phyloP scores from a whole-genome alignment of 345 rosid genomes.

The Angophora floribunda region DNA sequence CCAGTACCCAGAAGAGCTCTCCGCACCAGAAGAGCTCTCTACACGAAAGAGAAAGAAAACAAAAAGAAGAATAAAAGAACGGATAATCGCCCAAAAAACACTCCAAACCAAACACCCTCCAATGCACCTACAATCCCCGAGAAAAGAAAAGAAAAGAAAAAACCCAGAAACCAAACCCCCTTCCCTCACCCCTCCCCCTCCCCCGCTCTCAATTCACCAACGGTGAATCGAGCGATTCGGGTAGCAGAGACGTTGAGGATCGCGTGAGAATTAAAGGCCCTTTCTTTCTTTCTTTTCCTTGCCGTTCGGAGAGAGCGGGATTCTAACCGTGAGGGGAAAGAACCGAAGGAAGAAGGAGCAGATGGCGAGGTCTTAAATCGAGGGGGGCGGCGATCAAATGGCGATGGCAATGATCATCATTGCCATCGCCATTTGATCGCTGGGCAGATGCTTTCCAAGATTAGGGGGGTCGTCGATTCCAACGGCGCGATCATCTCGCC shows the following conservation, averaged over 20 bases:
- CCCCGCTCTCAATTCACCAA: not conserved
- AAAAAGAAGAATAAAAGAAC: not conserved
- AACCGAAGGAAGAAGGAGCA: conserved; percentile 19
- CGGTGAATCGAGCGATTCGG: not conserved
- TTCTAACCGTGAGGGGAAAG: conserved; percentile 29
- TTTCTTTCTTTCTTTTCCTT: not conserved
- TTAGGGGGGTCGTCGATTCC: not conserved
- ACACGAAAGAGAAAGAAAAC: too few relatives aligned
- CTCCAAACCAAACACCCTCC: not conserved
- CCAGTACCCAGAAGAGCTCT: not conserved
- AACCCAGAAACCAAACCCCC: not conserved
- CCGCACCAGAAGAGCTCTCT: not conserved
- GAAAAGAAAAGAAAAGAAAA: too few relatives aligned
- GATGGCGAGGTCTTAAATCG: not conserved
- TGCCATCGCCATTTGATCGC: too few relatives aligned
- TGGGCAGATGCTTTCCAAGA: not conserved
- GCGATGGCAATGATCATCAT: not conserved
- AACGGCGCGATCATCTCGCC: conserved; percentile 22
- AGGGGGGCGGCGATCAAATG: not conserved
- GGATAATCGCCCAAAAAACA: not conserved
- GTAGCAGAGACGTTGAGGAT: not conserved
- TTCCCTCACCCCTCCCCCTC: not conserved
- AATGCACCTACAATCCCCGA: not conserved
- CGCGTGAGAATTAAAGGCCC: not conserved
- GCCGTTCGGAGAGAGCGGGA: conserved; percentile 1